Evolutionary conservation across 2,329 filamentous ascomycete species (phyloP), one percentile per base, ranked within the genome.

Genomic region (Xylaria sp.): DNA sequence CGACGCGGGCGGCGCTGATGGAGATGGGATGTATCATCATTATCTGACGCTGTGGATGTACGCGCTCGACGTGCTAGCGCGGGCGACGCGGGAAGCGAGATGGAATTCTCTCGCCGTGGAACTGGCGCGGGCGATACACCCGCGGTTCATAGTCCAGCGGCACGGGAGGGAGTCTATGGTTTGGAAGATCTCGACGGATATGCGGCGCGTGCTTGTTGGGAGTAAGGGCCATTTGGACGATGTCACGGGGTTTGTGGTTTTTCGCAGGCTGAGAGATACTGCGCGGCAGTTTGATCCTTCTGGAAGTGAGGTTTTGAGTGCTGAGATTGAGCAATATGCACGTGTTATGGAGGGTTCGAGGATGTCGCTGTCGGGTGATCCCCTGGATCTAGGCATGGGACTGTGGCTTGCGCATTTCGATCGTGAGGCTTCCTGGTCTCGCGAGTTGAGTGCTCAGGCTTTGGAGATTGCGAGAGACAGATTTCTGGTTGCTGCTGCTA

Each of bases 11-110:
- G 64, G 58, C 15, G 44, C 51, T 8, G 64, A 66, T 5, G 51
- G 64, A 2, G 64, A 66, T 39, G 64, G 64, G 9, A 66, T 66
- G 64, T 66, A 66, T 15, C 64, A 66, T 44, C 64, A 66, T 44
- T 66, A 66, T 44, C 44, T 66, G 10, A 66, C 64, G 44, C 52
- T 66, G 5, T 66, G 64, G 64, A 62, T 66, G 64, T 66, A 62
- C 12, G 64, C 64, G 28, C 58, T 66, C 7, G 58, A 66, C 5
- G 64, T 66, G 15, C 32, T 66, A 1, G 58, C 64, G 28, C 58
- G 52, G 13, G 64, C 51, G 15, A 62, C 64, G n/a, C 51, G 52
- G 1, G 64, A 66, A 54, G 39, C 58, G 58, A 7, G 64, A 12
- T 66, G 64, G 64, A 66, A 57, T n/a, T 15, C 41, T 0, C 58